phyloP scores from a whole-genome alignment of 2,329 filamentous ascomycete genomes.

The Chalara sp. region DNA sequence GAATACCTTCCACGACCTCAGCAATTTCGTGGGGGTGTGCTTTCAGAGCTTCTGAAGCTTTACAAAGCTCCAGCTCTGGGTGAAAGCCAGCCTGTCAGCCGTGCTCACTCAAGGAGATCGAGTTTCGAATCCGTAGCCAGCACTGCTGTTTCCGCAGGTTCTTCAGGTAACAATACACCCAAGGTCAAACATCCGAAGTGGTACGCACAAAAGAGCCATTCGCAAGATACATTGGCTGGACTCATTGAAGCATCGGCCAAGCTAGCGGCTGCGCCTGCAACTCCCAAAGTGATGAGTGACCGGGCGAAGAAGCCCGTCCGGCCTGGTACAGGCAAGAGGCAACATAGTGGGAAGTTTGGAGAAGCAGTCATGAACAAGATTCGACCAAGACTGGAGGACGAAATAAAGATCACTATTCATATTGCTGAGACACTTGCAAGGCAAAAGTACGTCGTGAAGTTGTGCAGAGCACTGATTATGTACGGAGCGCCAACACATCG shows the following conservation, averaged over 20 bases:
- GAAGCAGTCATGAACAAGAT: conserved; percentile 17
- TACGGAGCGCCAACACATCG: conserved; percentile 89
- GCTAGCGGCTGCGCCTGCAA: conserved; percentile 37
- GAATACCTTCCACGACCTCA: conserved; percentile 61
- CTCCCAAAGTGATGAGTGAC: conserved; percentile 11
- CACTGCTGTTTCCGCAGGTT: conserved; percentile 28
- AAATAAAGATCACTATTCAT: conserved; percentile 45
- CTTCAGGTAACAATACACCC: conserved; percentile 32
- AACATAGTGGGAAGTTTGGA: conserved; percentile 18
- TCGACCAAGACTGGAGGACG: conserved; percentile 26
- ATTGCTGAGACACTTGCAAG: conserved; percentile 67
- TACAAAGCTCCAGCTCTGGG: conserved; percentile 33
- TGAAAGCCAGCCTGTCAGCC: background rate
- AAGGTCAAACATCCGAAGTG: conserved; percentile 23
- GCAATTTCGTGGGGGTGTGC: conserved; percentile 65
- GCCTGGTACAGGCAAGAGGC: conserved; percentile 22
- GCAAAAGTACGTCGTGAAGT: conserved; percentile 75
- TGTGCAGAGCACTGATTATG: conserved; percentile 81
- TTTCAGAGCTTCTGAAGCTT: conserved; percentile 66
- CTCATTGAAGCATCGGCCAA: conserved; percentile 49
- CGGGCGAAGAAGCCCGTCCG: conserved; percentile 3
- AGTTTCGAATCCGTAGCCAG: conserved; percentile 27
- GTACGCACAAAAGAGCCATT: conserved; percentile 34
- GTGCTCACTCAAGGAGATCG: conserved; percentile 16
- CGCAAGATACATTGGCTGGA: conserved; percentile 41